Evolutionary conservation across 306 rosid genomes (phyloP).

Genomic region (Potentilla sterilis): DNA sequence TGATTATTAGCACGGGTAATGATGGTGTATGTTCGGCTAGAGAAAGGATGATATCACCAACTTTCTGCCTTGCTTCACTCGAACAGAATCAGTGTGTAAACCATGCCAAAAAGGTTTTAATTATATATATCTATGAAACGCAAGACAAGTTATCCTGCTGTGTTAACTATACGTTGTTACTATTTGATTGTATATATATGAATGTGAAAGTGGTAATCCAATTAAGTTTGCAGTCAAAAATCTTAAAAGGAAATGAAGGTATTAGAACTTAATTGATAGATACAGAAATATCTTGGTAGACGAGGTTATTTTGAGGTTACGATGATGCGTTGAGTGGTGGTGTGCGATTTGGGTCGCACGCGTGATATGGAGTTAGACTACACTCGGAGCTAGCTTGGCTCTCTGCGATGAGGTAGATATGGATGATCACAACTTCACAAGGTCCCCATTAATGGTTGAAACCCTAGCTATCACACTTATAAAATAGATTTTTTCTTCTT

Average conservation of each 20-base stretch:
- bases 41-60: background rate
- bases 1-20: background rate
- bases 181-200: background rate
- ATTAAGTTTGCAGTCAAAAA: background rate
- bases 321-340: conserved; percentile 6
- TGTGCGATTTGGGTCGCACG: conserved; percentile 2
- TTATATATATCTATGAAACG: background rate
- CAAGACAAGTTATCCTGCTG: background rate
- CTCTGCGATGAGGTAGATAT: background rate
- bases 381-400: background rate
- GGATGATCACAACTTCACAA: background rate
- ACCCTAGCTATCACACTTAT: background rate
- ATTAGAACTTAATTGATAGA: background rate
- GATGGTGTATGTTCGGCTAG: background rate
- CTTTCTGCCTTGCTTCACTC: background rate
- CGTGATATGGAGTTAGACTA: background rate
- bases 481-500: too few relatives aligned
- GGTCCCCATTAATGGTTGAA: background rate
- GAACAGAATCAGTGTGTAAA: background rate
- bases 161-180: background rate
- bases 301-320: conserved; percentile 8
- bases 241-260: background rate
- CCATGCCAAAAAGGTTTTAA: background rate
- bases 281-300: background rate
- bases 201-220: background rate